These are phyloP conservation scores for Selenicereus undatus DNA, from an alignment of 148 eudicot genomes.

Conservation along the genomic window DNA sequence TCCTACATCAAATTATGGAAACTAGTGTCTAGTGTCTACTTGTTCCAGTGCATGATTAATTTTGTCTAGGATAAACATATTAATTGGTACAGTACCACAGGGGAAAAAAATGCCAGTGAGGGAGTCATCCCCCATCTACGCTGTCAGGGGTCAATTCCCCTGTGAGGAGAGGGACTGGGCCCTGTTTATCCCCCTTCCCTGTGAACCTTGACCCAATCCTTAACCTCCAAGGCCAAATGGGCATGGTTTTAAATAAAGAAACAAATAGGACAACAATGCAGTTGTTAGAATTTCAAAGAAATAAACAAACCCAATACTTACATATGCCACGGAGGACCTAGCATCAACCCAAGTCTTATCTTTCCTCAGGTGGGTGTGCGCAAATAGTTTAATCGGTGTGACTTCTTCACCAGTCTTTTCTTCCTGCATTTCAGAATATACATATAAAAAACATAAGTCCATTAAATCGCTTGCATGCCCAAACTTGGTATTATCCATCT, in stretches of 20 bases:
- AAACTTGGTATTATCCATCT: neutral
- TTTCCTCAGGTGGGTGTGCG: conserved; percentile 1
- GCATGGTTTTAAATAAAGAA: no score
- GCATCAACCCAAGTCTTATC: neutral
- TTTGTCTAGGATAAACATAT: neutral
- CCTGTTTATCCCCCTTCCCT: neutral
- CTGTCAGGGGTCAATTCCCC: neutral
- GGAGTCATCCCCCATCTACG: neutral
- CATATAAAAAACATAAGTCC: neutral
- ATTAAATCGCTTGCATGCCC: neutral
- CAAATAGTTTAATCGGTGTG: neutral
- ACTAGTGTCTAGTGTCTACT: neutral
- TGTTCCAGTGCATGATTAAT: neutral
- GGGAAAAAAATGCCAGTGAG: neutral
- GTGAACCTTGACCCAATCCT: neutral
- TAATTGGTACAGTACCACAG: neutral
- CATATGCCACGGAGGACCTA: neutral
- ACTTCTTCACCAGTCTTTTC: conserved; percentile 4
- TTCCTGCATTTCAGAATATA: neutral
- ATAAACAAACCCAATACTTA: neutral
- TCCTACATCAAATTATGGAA: neutral
- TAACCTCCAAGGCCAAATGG: neutral
- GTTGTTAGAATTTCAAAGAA: neutral
- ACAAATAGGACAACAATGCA: neutral
- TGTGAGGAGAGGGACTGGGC: neutral